phyloP scores from a whole-genome alignment of 345 rosid species.

The Leavenworthia alabamica region DNA sequence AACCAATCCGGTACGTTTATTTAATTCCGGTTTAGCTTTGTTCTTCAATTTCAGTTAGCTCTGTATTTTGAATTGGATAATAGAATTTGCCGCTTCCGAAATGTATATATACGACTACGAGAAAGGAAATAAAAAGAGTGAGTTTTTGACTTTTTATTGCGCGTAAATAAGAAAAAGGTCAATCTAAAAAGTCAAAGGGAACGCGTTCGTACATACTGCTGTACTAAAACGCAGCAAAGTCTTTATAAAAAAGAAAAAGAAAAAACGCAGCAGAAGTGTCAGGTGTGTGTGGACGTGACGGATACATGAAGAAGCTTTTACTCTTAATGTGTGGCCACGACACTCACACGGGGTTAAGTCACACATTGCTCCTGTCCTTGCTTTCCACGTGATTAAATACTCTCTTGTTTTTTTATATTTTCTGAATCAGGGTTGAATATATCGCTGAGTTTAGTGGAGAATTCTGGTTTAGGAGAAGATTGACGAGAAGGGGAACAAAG shows the following conservation, averaged over 20 bases:
- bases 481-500: not conserved
- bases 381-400: constrained; percentile 18
- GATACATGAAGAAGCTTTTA: not conserved
- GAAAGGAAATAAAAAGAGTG: constrained; percentile 1
- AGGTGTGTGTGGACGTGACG: constrained; percentile 15
- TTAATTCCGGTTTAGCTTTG: not conserved
- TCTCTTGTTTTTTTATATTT: not conserved
- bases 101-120: not conserved
- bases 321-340: constrained; percentile 16
- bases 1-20: not conserved
- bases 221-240: constrained; percentile 13
- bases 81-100: constrained; percentile 1
- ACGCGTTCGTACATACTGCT: not conserved
- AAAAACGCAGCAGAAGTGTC: too few relatives aligned
- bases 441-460: not conserved
- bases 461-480: not conserved
- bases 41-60: not conserved
- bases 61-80: not conserved
- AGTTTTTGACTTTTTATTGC: constrained; percentile 23
- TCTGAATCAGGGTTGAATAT: constrained; percentile 1
- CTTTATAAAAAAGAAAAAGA: too few relatives aligned
- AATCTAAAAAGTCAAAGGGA: constrained; percentile 1
- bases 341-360: not conserved
- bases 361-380: constrained; percentile 2
- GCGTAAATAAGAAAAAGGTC: constrained; percentile 7